Base-by-base conservation (phyloP, 2,329 filamentous ascomycete species). In the Pestalotiopsis sp. region DNA sequence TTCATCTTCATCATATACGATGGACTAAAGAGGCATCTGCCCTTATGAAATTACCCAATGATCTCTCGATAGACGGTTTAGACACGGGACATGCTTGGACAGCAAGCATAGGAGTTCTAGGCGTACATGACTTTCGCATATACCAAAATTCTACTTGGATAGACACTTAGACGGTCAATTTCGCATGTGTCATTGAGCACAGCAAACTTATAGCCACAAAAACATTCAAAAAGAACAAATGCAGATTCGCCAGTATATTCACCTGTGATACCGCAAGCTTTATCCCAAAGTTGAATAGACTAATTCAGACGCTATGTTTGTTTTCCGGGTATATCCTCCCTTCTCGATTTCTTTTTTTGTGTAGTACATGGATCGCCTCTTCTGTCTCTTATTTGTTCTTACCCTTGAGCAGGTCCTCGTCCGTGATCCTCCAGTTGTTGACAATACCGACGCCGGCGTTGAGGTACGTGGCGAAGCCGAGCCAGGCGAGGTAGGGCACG, bases 1-100 rank as follows among this genome's bases (percentile, higher is more conserved):
- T 94, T 98, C 76, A 99, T 99, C 69, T 99, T 99, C 76, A 94
- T 96, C 70, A 90, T 98, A 69, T 98, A 94, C 77, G 96, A 98
- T 80, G 92, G 90, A 14, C 80, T 99, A 78, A 94, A 94, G 82
- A 86, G 84, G 70, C 83, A 89, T 72, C 86, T 96, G 75, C 84
- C 87, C 40, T 73, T 88, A 55, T 66, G 61, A 65, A 55, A n/a
- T 13, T 61, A 20, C 26, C 30, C 58, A 39, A 20, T 38, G 14
- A 39, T 10, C 13, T 35, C 13, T 61, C 14, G 26, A 39, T 61
- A 39, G 30, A 61, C 17, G 30, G 58, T 39, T 38, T 61, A 61
- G 58, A 61, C 17, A 58, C 35, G 24, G 58, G 7, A 35, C n/a
- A 60, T 40, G 58, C 58, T 61, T 61, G 35, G 4, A 38, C 14